phyloP scores from a whole-genome alignment of 345 rosid genomes.

The Gossypium mustelinum region DNA sequence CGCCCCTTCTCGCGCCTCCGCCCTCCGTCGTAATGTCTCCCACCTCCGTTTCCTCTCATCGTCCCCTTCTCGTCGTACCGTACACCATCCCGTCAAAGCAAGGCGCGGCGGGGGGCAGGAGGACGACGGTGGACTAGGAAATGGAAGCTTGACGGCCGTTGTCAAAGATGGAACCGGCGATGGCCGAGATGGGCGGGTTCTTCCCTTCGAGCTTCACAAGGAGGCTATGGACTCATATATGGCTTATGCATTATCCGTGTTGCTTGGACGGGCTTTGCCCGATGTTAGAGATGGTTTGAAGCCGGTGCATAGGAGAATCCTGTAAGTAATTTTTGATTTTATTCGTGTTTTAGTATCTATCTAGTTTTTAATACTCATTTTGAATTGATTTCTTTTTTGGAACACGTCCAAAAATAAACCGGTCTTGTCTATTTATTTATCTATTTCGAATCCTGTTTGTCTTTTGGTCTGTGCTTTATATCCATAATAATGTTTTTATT shows the following conservation, averaged over 20 bases:
- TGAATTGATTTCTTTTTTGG: neutral
- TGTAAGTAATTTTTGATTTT: conserved; percentile 41
- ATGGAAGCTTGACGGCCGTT: conserved; percentile 39
- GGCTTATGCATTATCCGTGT: conserved; percentile 88
- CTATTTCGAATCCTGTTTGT: neutral
- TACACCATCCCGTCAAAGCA: conserved; percentile 3
- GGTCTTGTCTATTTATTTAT: neutral
- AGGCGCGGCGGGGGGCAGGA: conserved; percentile 24
- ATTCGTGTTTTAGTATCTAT: neutral
- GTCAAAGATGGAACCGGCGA: conserved; percentile 29
- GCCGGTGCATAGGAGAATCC: conserved; percentile 90
- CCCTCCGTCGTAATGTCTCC: conserved; percentile 29
- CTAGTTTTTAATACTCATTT: neutral
- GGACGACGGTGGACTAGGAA: conserved; percentile 23
- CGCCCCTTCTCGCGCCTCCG: conserved; percentile 22
- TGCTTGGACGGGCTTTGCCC: conserved; percentile 93
- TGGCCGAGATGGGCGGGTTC: conserved; percentile 39
- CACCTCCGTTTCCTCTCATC: conserved; percentile 39
- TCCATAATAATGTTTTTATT: neutral
- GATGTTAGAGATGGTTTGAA: conserved; percentile 92
- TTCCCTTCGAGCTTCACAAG: conserved; percentile 70
- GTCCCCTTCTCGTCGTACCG: conserved; percentile 17
- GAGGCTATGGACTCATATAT: conserved; percentile 90
- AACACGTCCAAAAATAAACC: neutral
- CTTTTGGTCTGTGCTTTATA: neutral